These are phyloP conservation scores for Paecilomyces sp. DNA, from an alignment of 2,329 filamentous ascomycete species.

Conservation along the genomic window DNA sequence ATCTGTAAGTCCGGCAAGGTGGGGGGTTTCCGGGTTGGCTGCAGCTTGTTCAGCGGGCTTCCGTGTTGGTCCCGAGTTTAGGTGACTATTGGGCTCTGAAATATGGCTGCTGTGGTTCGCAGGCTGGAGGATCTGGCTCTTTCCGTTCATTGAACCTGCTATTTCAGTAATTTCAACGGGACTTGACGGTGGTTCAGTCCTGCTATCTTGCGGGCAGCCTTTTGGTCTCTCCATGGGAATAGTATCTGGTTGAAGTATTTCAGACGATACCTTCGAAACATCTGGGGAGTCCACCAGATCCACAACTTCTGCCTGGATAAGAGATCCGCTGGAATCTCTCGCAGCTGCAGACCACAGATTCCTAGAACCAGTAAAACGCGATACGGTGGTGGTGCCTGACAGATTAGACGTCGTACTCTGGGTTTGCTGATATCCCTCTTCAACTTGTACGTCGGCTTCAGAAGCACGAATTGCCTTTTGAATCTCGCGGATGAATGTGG, in stretches of 20 bases:
- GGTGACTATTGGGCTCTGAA: background rate
- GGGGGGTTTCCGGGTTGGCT: conserved; percentile 37
- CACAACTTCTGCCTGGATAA: conserved; percentile 57
- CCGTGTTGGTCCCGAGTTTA: background rate
- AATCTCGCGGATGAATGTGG: conserved; percentile 41
- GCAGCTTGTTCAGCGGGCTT: background rate
- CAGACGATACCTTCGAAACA: background rate
- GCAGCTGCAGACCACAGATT: conserved; percentile 66
- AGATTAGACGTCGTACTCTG: background rate
- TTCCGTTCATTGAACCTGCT: background rate
- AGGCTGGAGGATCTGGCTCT: background rate
- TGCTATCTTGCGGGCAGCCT: background rate
- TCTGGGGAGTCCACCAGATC: conserved; percentile 46
- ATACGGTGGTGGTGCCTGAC: conserved; percentile 9
- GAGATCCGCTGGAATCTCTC: conserved; percentile 56
- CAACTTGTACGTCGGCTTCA: conserved; percentile 12
- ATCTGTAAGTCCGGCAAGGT: conserved; percentile 57
- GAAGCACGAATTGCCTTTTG: conserved; percentile 24
- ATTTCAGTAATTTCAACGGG: background rate
- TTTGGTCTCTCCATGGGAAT: background rate
- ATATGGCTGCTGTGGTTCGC: background rate
- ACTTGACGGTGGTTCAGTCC: background rate
- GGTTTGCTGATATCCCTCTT: background rate
- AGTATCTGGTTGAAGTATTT: conserved; percentile 3
- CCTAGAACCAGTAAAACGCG: conserved; percentile 21